Conservation (phyloP, 208 protist species). For the Crithidia brevicula region DNA sequence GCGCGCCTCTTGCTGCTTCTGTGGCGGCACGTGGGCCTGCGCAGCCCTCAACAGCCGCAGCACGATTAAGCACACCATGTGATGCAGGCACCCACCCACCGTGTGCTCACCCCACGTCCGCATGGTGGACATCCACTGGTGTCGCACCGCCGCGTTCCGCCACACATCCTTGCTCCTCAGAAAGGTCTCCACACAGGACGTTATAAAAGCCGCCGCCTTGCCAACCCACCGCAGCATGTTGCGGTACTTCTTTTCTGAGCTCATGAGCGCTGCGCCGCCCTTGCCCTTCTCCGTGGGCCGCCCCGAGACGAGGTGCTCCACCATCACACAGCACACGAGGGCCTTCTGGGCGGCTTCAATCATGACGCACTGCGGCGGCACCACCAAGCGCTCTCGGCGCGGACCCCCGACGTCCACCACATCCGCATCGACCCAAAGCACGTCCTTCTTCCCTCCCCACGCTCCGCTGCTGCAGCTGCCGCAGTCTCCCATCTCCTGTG, state of each 20-base stretch:
- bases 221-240: conserved; percentile 28
- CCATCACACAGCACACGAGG: conserved; percentile 41
- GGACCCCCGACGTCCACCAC: conserved; percentile 1
- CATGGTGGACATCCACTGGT: conserved; percentile 27
- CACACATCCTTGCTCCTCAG: conserved; percentile 8
- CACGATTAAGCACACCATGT: conserved; percentile 44
- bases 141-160: conserved; percentile 18
- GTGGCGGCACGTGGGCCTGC: conserved; percentile 11
- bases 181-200: not conserved
- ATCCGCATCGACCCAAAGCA: conserved; percentile 10
- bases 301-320: conserved; percentile 21
- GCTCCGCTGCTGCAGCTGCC: not conserved
- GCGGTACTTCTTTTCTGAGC: conserved; percentile 28
- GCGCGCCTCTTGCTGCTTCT: conserved; percentile 27
- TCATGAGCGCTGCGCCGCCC: not conserved
- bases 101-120: conserved; percentile 28
- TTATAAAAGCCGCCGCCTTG: conserved; percentile 18
- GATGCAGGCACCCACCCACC: conserved; percentile 40
- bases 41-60: conserved; percentile 37
- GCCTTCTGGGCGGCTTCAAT: conserved; percentile 44
- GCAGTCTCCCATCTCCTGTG: not conserved
- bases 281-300: not conserved
- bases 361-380: conserved; percentile 23
- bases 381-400: conserved; percentile 28
- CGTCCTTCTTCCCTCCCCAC: not conserved